Conservation (phyloP, 2,329 filamentous ascomycete genomes). For the Grosmannia clavigera region DNA sequence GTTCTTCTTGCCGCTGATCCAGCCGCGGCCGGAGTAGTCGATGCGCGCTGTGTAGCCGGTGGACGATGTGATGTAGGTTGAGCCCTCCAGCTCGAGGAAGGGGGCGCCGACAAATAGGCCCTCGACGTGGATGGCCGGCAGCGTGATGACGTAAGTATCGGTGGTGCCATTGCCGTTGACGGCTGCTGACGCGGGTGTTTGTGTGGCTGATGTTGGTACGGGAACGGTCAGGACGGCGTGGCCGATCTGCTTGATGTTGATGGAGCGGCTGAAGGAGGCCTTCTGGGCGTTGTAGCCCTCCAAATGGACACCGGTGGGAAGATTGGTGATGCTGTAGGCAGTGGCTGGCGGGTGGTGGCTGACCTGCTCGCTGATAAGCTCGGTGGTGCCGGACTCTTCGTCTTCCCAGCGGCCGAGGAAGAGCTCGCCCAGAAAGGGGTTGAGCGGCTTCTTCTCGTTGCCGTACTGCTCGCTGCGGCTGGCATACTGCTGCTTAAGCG, state of each 20-base stretch:
- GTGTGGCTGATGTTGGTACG: conserved; percentile 16
- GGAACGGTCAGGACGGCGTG: conserved; percentile 75
- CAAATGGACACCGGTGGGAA: conserved; percentile 65
- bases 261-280: conserved; percentile 85
- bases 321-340: conserved; percentile 84
- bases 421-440: conserved; percentile 90
- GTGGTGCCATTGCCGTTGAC: conserved; percentile 20
- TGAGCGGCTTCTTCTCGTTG: conserved; percentile 95
- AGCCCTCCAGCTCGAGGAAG: conserved; percentile 81
- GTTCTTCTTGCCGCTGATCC: conserved; percentile 94
- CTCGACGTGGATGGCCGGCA: conserved; percentile 86
- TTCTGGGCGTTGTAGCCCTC: conserved; percentile 94
- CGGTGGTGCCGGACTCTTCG: conserved; percentile 63
- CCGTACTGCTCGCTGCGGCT: conserved; percentile 65
- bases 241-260: conserved; percentile 89
- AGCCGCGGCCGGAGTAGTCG: conserved; percentile 87
- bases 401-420: conserved; percentile 89
- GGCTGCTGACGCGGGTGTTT: neutral
- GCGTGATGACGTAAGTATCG: conserved; percentile 80
- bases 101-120: conserved; percentile 76
- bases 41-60: conserved; percentile 81
- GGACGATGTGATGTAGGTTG: conserved; percentile 74
- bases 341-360: conserved; percentile 90
- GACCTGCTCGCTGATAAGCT: conserved; percentile 88
- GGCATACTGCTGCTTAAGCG: conserved; percentile 75